These are phyloP conservation scores for Cryptococcus sp. DNA, from an alignment of 1,284 basidiomycete species.

Conservation along the genomic window DNA sequence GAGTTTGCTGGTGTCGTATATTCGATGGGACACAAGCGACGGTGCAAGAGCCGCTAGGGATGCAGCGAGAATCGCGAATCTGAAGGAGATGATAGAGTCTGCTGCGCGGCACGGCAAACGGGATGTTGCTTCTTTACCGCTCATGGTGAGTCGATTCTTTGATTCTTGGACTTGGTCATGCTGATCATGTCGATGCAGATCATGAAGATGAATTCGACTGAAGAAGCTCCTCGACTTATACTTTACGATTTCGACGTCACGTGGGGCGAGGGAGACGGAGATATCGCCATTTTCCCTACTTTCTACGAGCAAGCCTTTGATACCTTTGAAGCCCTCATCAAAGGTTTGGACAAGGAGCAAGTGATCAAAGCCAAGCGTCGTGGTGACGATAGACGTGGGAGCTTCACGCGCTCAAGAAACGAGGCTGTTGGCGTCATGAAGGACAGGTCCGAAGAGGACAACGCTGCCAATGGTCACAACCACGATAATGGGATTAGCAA, in stretches of 20 bases:
- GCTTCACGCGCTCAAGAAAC: neutral
- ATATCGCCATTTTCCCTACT: constrained; percentile 44
- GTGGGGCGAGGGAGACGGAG: constrained; percentile 45
- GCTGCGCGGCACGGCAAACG: constrained; percentile 27
- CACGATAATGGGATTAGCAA: neutral
- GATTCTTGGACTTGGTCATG: neutral
- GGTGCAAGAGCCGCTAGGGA: constrained; percentile 24
- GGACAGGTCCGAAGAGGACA: constrained; percentile 2
- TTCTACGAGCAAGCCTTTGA: constrained; percentile 41
- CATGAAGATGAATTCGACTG: constrained; percentile 44
- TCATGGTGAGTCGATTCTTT: constrained; percentile 32
- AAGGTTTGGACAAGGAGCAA: constrained; percentile 41
- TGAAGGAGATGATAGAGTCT: constrained; percentile 33
- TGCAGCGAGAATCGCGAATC: constrained; percentile 25
- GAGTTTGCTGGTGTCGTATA: constrained; percentile 29
- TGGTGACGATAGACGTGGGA: constrained; percentile 17
- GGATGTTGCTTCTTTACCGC: constrained; percentile 39
- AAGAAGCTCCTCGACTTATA: constrained; percentile 30
- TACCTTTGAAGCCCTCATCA: constrained; percentile 38
- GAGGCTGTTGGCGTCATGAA: neutral
- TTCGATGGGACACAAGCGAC: constrained; percentile 41
- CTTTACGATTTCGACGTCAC: constrained; percentile 46
- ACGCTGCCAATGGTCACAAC: neutral
- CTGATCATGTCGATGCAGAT: constrained; percentile 17
- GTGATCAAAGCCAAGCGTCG: constrained; percentile 33